These are phyloP conservation scores for Neurospora sp. DNA, from an alignment of 495 filamentous ascomycete species.

Conservation along the genomic window DNA sequence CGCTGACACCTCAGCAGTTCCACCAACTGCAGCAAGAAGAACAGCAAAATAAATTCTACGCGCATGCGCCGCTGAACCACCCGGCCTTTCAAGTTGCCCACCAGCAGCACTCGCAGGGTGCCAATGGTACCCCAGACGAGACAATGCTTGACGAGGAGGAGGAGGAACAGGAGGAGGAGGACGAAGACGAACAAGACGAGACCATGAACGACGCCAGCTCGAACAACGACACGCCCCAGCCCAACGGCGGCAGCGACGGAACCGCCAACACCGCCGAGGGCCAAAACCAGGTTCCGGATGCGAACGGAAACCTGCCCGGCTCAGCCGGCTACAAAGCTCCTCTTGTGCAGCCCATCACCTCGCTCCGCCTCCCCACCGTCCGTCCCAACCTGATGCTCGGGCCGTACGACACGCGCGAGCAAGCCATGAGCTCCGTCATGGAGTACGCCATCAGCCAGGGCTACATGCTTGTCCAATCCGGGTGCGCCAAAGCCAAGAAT, in stretches of 20 bases:
- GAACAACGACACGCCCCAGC: neutral
- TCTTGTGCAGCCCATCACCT: conserved; percentile 7
- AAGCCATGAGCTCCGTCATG: conserved; percentile 5
- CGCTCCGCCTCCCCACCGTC: conserved; percentile 11
- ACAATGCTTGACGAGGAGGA: neutral
- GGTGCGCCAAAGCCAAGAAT: conserved; percentile 10
- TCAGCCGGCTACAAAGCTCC: conserved; percentile 2
- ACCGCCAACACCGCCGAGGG: neutral
- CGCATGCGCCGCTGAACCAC: neutral
- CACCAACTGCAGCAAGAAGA: neutral
- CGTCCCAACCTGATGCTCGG: conserved; percentile 16
- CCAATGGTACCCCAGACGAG: neutral
- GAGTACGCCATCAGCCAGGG: conserved; percentile 21
- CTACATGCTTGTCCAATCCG: conserved; percentile 16
- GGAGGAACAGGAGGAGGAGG: conserved; percentile 3
- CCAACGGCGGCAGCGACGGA: neutral
- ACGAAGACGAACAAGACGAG: neutral
- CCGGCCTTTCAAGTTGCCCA: neutral
- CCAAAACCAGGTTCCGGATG: neutral
- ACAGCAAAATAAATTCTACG: neutral
- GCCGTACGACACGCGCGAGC: conserved; percentile 16
- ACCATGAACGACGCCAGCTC: neutral
- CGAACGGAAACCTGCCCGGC: neutral
- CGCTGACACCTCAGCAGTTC: neutral
- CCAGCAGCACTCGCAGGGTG: neutral